These are phyloP conservation scores for Hsuehochloa calcarea DNA, from an alignment of 176 grass and related monocot genomes.

Conservation along the genomic window DNA sequence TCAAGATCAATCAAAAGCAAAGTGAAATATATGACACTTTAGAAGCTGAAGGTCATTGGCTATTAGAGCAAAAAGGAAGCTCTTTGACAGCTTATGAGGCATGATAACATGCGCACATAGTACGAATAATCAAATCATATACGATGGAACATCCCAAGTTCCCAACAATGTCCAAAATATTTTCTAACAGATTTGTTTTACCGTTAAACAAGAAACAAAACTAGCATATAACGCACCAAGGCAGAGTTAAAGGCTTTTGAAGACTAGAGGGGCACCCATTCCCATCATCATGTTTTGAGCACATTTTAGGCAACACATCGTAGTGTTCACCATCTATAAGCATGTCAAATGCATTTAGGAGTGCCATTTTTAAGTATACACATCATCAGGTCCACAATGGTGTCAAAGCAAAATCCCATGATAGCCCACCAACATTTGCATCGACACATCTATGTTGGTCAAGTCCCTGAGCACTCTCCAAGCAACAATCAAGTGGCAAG, in stretches of 20 bases:
- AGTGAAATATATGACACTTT: not conserved
- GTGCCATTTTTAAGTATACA: not conserved
- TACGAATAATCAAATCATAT: slow-evolving; percentile 7
- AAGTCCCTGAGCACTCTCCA: not conserved
- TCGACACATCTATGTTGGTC: not conserved
- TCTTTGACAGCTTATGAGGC: not conserved
- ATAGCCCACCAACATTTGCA: not conserved
- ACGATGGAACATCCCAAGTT: not conserved
- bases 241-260: not conserved
- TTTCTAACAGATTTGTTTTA: not conserved
- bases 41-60: not conserved
- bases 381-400: not conserved
- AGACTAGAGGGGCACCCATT: not conserved
- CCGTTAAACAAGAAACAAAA: not conserved
- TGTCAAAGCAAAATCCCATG: not conserved
- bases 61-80: not conserved
- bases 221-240: slow-evolving; percentile 6
- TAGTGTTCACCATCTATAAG: slow-evolving; percentile 2
- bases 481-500: not conserved
- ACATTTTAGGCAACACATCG: not conserved
- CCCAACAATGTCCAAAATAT: not conserved
- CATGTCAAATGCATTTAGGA: slow-evolving; percentile 26
- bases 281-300: not conserved
- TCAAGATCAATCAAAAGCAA: not conserved
- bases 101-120: not conserved